A percentile compares a stretch with the other conserved stretches of the same genome.
Conservation (phyloP, 495 filamentous ascomycete genomes). For the Rhizodiscina lignyota region DNA sequence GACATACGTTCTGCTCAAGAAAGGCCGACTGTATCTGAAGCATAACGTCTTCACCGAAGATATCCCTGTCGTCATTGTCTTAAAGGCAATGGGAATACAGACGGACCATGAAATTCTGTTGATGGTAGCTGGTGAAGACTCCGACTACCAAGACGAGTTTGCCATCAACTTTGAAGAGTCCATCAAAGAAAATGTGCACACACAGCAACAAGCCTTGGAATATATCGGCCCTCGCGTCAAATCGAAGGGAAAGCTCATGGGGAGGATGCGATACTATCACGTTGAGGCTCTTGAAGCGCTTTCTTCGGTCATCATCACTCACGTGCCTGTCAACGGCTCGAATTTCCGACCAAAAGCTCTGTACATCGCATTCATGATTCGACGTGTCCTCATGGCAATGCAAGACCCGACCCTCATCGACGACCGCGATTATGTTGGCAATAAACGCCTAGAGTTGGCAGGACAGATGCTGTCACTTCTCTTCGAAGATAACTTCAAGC, state of each 20-base stretch:
- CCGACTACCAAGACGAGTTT: conserved; percentile 81
- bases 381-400: conserved; percentile 82
- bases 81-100: conserved; percentile 88
- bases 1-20: conserved; percentile 84
- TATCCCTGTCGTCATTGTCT: conserved; percentile 75
- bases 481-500: conserved; percentile 96
- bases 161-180: conserved; percentile 87
- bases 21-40: conserved; percentile 72
- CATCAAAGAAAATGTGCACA: conserved; percentile 61
- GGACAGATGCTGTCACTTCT: conserved; percentile 89
- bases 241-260: conserved; percentile 49
- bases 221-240: conserved; percentile 75
- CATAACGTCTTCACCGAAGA: conserved; percentile 89
- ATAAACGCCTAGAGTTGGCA: conserved; percentile 86
- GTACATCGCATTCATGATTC: conserved; percentile 91
- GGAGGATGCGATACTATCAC: conserved; percentile 48
- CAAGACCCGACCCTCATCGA: conserved; percentile 79
- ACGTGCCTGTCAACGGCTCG: conserved; percentile 74
- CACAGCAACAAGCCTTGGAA: conserved; percentile 87
- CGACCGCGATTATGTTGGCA: conserved; percentile 94
- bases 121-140: conserved; percentile 70
- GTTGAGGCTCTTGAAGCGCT: conserved; percentile 87
- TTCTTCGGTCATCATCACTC: conserved; percentile 77
- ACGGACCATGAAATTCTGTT: conserved; percentile 88
- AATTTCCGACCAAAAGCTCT: conserved; percentile 92